phyloP scores from a whole-genome alignment of 805 yeast species.

The Millerozyma acaciae region DNA sequence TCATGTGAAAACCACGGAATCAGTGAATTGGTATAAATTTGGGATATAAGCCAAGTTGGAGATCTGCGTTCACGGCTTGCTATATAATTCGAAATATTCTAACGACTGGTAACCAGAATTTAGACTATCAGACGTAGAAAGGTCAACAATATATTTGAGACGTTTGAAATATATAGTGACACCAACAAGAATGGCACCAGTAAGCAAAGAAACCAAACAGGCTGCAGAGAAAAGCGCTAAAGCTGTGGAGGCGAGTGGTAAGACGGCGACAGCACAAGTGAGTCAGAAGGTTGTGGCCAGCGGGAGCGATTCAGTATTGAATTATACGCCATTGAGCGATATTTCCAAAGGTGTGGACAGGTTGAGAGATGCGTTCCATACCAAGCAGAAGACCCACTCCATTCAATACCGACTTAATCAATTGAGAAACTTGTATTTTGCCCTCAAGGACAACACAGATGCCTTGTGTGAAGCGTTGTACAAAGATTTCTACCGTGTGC shows the following conservation, averaged over 20 bases:
- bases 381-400: constrained; percentile 45
- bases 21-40: too few relatives aligned
- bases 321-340: constrained; percentile 44
- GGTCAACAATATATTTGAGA: too few relatives aligned
- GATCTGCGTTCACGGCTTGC: too few relatives aligned
- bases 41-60: too few relatives aligned
- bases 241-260: too few relatives aligned
- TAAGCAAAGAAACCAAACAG: background rate
- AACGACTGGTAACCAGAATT: too few relatives aligned
- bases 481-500: constrained; percentile 65
- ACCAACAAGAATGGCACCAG: background rate
- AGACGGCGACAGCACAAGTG: background rate
- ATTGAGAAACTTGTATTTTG: constrained; percentile 64
- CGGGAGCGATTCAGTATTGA: constrained; percentile 14
- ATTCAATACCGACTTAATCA: constrained; percentile 56
- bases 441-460: constrained; percentile 55
- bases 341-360: constrained; percentile 46
- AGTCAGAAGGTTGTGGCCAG: background rate
- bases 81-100: too few relatives aligned
- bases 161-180: too few relatives aligned
- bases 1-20: too few relatives aligned
- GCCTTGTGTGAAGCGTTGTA: constrained; percentile 53
- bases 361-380: constrained; percentile 41
- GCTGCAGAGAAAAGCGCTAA: background rate
- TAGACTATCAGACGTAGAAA: too few relatives aligned